Conservation (phyloP, 768 basidiomycete genomes). For the Trametopsis cervina region DNA sequence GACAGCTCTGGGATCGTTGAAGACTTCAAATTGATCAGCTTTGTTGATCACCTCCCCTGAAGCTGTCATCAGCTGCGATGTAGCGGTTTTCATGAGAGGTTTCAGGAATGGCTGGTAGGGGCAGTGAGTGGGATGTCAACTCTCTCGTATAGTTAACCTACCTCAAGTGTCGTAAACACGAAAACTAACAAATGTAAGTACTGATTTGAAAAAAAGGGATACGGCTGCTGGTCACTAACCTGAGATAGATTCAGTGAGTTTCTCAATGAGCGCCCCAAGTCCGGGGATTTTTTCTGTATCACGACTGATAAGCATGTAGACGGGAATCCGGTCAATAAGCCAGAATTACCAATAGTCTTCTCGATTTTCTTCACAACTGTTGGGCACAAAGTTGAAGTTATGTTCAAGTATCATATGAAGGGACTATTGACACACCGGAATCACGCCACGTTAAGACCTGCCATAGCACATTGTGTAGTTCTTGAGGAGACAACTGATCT, state of each 20-base stretch:
- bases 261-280: slow-evolving; percentile 65
- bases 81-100: slow-evolving; percentile 69
- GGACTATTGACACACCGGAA: slow-evolving; percentile 36
- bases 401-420: background rate
- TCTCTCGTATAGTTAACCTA: slow-evolving; percentile 17
- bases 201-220: no score
- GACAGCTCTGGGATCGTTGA: slow-evolving; percentile 76
- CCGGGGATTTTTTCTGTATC: slow-evolving; percentile 76
- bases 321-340: no score
- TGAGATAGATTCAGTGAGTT: slow-evolving; percentile 66
- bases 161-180: slow-evolving; percentile 80
- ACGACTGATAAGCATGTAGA: no score
- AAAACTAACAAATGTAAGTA: slow-evolving; percentile 47
- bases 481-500: slow-evolving; percentile 82
- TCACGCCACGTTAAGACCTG: slow-evolving; percentile 83
- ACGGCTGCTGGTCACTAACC: no score
- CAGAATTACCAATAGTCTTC: slow-evolving; percentile 52
- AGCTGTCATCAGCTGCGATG: slow-evolving; percentile 48
- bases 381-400: slow-evolving; percentile 1
- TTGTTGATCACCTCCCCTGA: slow-evolving; percentile 75
- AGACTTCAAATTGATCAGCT: slow-evolving; percentile 81
- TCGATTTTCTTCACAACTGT: slow-evolving; percentile 75
- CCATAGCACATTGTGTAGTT: slow-evolving; percentile 79
- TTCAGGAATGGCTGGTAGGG: slow-evolving; percentile 63
- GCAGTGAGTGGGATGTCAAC: background rate